Base-by-base conservation (phyloP, 2,329 filamentous ascomycete genomes). In the Escovopsis sp. region DNA sequence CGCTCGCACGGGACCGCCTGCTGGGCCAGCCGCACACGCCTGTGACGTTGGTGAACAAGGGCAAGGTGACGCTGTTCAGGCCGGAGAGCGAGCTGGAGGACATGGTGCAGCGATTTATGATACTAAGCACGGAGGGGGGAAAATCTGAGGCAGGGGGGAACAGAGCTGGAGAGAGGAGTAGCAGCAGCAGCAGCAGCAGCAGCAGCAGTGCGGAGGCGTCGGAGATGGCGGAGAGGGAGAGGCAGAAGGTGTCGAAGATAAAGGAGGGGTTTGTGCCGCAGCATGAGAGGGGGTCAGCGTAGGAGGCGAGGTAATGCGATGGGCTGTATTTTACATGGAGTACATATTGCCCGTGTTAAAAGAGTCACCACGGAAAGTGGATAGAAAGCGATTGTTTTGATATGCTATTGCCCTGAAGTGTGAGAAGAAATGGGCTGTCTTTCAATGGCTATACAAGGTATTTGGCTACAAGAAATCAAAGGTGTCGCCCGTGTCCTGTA, bases 381-480 rank as follows among this genome's bases (percentile, higher is more conserved):
- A n/a, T n/a, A n/a, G n/a, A n/a, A n/a, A n/a, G 6, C 10, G 10
- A 28, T n/a, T n/a, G 2, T n/a, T 2, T 28, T 28, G 13, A 28
- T 28, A 6, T 11, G 5, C 12, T n/a, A 28, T 28, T 28, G 10
- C 27, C 15, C 15, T 15, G 27, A 17, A 17, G n/a, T 25, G n/a
- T n/a, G n/a, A n/a, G n/a, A n/a, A n/a, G 25, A 27, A 27, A n/a
- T n/a, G n/a, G n/a, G n/a, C n/a, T n/a, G n/a, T n/a, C n/a, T n/a
- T n/a, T n/a, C n/a, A n/a, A n/a, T n/a, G n/a, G n/a, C n/a, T n/a
- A n/a, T n/a, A n/a, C n/a, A n/a, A n/a, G n/a, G n/a, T n/a, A n/a
- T n/a, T n/a, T n/a, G n/a, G n/a, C 31, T 39, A 94, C 41, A 93
- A 67, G 66, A 96, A 96, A 52, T 94, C 87, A 70, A 96, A 98